Evolutionary conservation across 2,329 filamentous ascomycete genomes (phyloP), one percentile per base, ranked within the genome.

Genomic region (Alternaria sp.): DNA sequence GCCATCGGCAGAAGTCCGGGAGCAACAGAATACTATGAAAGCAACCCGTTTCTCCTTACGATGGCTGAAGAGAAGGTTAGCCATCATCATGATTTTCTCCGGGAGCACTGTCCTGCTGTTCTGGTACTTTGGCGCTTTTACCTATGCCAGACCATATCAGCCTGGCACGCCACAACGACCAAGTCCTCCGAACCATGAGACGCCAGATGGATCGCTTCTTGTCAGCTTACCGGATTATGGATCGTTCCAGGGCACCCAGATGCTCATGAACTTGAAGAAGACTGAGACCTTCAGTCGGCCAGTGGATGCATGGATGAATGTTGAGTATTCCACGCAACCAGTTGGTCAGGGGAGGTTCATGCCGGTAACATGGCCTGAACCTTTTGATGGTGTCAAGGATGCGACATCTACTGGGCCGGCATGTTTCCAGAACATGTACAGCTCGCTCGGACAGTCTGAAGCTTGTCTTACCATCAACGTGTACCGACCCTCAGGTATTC

Each of bases 271-370:
- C 11, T 44, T 79, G 18, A 75, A 68, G 44, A 61, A 65, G 41
- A 78, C 75, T 20, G 63, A 68, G 24, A 60, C 62, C 0, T 71
- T 82, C 3, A 70, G 75, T 8, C 62, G 62, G 3, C 59, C 76
- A 0, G 78, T 84, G 2, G 80, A 84, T 61, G 82, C 82, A 0
- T 85, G 82, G 82, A 70, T 84, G 6, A 81, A 81, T 3, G 78
- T 84, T 32, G 80, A 83, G 64, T 85, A 83, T 49, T 77, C 82
- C 0, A 81, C 81, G 0, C 76, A 76, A 55, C 75, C 75, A 30
- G 65, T 78, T 1, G 81, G 79, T 5, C 70, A 79, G 3, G 62
- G 70, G 14, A 80, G 83, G 7, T 84, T 84, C 56, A 71, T 68
- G 12, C 74, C 80, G 0, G 73, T 82, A 20, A 71, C 75, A 22